A percentile compares a stretch with the other conserved stretches of the same genome.
These are phyloP conservation scores for Rubroboletus satanas DNA, from an alignment of 768 basidiomycete genomes.

Conservation along the genomic window DNA sequence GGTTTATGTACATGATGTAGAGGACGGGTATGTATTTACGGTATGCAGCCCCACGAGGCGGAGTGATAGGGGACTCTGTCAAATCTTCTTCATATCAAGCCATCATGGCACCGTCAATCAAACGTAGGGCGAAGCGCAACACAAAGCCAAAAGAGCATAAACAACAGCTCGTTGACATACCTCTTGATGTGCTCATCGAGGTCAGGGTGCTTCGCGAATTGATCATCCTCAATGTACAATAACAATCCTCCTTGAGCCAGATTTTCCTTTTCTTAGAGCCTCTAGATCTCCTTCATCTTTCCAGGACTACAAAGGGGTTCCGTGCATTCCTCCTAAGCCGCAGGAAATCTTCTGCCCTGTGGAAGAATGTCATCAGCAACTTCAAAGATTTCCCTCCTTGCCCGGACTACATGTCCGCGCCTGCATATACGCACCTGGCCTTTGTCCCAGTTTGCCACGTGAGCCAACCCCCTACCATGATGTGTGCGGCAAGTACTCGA, in stretches of 20 bases:
- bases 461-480: neutral
- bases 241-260: neutral
- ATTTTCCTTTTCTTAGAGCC: slow-evolving; percentile 31
- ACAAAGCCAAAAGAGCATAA: neutral
- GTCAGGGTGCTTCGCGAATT: neutral
- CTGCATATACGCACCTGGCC: slow-evolving; percentile 28
- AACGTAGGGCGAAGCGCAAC: neutral
- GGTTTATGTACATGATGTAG: no score
- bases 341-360: slow-evolving; percentile 15
- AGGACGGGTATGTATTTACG: no score
- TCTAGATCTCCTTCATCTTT: slow-evolving; percentile 30
- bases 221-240: neutral
- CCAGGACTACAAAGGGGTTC: slow-evolving; percentile 30
- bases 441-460: slow-evolving; percentile 32
- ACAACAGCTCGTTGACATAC: slow-evolving; percentile 5
- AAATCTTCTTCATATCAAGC: neutral
- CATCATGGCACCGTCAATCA: slow-evolving; percentile 6
- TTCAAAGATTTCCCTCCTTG: slow-evolving; percentile 24
- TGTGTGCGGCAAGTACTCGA: neutral
- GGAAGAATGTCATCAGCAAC: slow-evolving; percentile 27
- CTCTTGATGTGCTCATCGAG: slow-evolving; percentile 15
- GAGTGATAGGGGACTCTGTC: neutral
- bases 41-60: no score
- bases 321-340: slow-evolving; percentile 26
- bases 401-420: slow-evolving; percentile 26